A percentile compares a stretch with the other conserved stretches of the same genome.
These are phyloP conservation scores for Diaporthe citri DNA, from an alignment of 2,329 filamentous ascomycete genomes.

Conservation along the genomic window DNA sequence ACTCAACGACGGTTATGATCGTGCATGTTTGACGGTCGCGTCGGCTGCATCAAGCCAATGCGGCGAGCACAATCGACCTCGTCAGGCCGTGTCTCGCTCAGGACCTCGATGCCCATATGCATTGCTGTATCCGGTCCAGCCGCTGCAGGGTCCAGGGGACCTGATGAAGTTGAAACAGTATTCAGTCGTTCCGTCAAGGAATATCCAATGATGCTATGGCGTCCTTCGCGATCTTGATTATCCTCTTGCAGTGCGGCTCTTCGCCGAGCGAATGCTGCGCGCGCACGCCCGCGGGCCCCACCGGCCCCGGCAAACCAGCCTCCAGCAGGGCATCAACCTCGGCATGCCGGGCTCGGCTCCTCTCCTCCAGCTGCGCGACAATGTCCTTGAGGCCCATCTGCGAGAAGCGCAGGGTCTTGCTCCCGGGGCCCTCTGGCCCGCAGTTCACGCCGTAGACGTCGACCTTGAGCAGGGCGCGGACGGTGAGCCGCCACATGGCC, in stretches of 20 bases:
- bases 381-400: conserved; percentile 68
- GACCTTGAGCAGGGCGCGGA: conserved; percentile 66
- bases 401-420: conserved; percentile 41
- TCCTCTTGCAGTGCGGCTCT: conserved; percentile 60
- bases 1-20: not conserved
- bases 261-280: conserved; percentile 46
- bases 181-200: conserved; percentile 49
- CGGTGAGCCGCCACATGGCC: conserved; percentile 64
- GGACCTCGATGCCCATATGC: not conserved
- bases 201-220: conserved; percentile 69
- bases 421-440: conserved; percentile 39
- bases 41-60: not conserved
- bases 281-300: conserved; percentile 26
- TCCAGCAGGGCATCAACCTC: conserved; percentile 60
- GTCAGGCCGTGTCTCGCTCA: not conserved
- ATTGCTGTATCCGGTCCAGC: not conserved
- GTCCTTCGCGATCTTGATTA: conserved; percentile 66
- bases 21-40: not conserved
- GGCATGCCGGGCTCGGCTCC: conserved; percentile 62
- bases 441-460: conserved; percentile 68
- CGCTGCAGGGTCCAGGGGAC: not conserved
- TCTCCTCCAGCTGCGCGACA: conserved; percentile 64
- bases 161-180: not conserved
- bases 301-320: conserved; percentile 49
- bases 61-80: too few species aligned